phyloP scores from a whole-genome alignment of 176 grass and related monocot species.

The Poa pratensis region DNA sequence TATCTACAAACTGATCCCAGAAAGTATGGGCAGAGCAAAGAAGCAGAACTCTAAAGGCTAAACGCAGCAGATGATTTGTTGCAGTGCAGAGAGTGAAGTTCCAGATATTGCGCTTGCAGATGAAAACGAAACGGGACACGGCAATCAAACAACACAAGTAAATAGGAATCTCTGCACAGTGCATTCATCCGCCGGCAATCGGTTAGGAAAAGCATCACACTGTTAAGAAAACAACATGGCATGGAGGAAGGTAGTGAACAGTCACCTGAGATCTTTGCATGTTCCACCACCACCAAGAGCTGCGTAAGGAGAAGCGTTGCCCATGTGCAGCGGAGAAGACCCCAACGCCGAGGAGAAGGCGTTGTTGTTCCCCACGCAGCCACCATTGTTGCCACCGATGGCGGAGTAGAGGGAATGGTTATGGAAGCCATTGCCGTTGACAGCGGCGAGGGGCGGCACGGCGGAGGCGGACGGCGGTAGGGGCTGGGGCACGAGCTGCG shows the following conservation, averaged over 20 bases:
- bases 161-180: background rate
- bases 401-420: conserved; percentile 53
- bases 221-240: conserved; percentile 14
- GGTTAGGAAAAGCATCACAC: conserved; percentile 3
- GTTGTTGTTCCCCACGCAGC: conserved; percentile 42
- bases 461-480: conserved; percentile 26
- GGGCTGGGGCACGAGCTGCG: conserved; percentile 59
- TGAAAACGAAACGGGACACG: conserved; percentile 18
- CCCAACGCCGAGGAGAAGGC: conserved; percentile 45
- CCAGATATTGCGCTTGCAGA: conserved; percentile 25
- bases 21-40: conserved; percentile 44
- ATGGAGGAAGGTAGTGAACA: conserved; percentile 22
- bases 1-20: conserved; percentile 34
- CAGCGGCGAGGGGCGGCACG: conserved; percentile 5
- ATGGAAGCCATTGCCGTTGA: conserved; percentile 50
- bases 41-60: conserved; percentile 39
- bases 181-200: conserved; percentile 29
- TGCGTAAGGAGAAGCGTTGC: conserved; percentile 41
- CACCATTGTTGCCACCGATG: conserved; percentile 42
- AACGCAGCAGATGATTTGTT: conserved; percentile 28
- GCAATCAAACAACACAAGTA: background rate
- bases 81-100: conserved; percentile 36
- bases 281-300: conserved; percentile 38
- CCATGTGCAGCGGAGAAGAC: conserved; percentile 56
- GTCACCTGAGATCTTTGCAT: conserved; percentile 68